Evolutionary conservation across 495 filamentous ascomycete genomes (phyloP).

Genomic region (Penicillium salamii): DNA sequence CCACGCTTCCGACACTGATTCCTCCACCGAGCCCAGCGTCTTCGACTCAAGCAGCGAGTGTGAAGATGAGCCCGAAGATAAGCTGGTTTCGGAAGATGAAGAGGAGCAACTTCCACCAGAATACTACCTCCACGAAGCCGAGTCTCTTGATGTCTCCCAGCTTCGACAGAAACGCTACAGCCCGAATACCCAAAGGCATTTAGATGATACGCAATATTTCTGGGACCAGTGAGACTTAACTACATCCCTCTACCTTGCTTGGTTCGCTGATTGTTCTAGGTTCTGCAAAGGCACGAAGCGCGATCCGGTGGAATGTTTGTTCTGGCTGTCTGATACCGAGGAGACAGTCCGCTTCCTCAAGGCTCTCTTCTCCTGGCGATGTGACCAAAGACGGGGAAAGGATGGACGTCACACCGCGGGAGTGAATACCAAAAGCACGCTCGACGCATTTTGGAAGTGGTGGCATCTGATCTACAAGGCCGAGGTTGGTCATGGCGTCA

Average conservation of each 20-base stretch:
- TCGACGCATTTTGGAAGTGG: slow-evolving; percentile 39
- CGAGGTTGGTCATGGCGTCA: slow-evolving; percentile 16
- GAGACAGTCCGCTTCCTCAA: slow-evolving; percentile 30
- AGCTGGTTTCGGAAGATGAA: slow-evolving; percentile 23
- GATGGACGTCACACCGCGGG: slow-evolving; percentile 24
- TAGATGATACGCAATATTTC: slow-evolving; percentile 24
- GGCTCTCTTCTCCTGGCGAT: slow-evolving; percentile 31
- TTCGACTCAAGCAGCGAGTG: slow-evolving; percentile 14
- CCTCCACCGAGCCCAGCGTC: slow-evolving; percentile 5
- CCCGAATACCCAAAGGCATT: slow-evolving; percentile 18
- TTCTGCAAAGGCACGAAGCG: slow-evolving; percentile 17
- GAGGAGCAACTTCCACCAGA: slow-evolving; percentile 23
- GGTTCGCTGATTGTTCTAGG: slow-evolving; percentile 16
- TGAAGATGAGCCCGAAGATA: slow-evolving; percentile 19
- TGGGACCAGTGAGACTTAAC: slow-evolving; percentile 23
- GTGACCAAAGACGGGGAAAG: slow-evolving; percentile 26
- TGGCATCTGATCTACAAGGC: slow-evolving; percentile 30
- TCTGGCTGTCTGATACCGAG: slow-evolving; percentile 25
- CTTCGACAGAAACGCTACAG: slow-evolving; percentile 31
- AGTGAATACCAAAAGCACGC: slow-evolving; percentile 29
- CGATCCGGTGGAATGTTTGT: slow-evolving; percentile 20
- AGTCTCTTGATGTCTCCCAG: slow-evolving; percentile 26
- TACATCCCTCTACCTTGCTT: not conserved
- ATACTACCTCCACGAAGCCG: slow-evolving; percentile 24
- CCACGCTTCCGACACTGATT: slow-evolving; percentile 11